Conservation (phyloP, 495 filamentous ascomycete genomes). For the Trichocladium uniseriatum region DNA sequence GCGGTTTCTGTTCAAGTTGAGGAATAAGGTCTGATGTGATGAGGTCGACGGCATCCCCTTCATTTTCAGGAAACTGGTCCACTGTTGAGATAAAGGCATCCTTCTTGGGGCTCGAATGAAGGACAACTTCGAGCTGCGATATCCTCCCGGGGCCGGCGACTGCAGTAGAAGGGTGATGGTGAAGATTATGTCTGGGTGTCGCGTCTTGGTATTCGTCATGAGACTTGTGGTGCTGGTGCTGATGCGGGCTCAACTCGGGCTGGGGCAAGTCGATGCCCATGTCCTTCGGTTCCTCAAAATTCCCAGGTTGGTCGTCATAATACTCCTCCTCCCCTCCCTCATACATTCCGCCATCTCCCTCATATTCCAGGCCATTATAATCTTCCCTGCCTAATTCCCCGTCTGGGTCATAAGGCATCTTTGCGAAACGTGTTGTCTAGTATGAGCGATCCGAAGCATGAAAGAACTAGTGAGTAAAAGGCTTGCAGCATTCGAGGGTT, state of each 20-base stretch:
- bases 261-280: neutral
- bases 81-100: neutral
- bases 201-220: neutral
- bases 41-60: neutral
- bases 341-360: neutral
- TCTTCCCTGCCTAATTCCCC: neutral
- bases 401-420: conserved; percentile 17
- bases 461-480: too few relatives aligned
- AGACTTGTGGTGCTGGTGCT: too few relatives aligned
- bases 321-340: neutral
- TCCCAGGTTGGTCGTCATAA: neutral
- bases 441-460: too few relatives aligned
- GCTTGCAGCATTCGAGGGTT: too few relatives aligned
- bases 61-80: neutral
- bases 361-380: neutral
- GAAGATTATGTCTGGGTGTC: neutral
- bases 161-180: neutral
- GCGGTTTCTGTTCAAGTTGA: neutral
- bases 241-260: too few relatives aligned
- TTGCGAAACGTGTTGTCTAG: neutral
- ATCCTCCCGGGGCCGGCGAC: neutral
- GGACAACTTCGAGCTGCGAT: neutral
- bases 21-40: conserved; percentile 9
- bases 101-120: conserved; percentile 7
- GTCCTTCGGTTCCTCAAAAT: neutral